Base-by-base conservation (phyloP, 805 yeast genomes). In the Candida nanaspora region DNA sequence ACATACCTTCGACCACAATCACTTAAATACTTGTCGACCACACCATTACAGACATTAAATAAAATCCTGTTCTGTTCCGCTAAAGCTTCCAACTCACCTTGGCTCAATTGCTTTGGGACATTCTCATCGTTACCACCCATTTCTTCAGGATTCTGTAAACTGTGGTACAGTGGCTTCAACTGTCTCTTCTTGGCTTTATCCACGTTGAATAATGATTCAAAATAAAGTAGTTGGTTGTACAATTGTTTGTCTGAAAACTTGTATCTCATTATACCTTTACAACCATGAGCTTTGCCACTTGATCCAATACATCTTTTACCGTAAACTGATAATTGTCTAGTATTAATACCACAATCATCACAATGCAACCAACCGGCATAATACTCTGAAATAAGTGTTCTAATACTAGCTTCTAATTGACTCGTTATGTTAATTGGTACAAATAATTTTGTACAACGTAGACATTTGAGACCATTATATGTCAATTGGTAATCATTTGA, bases 1-100 rank as follows among this genome's bases (percentile, higher is more conserved):
- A 89, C 97, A 60, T 79, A 88, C 38, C 96, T 72, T 49, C 96
- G 80, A 5, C 95, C 97, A 63, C 91, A 84, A 46, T 84, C 84
- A 39, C 69, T 69, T 49, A 91, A 62, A 52, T 89, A 91, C 59
- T 79, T 80, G 48, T 78, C 74, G 0, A 84, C 84, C 2, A 86
- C 81, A 10, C 68, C 65, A 36, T 72, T 68, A 46, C 76, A 74
- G 6, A 62, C 50, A 15, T 60, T 72, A 51, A 88, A 82, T 18
- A 74, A 52, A 11, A 65, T 78, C 39, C 88, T 67, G 55, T 87
- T 89, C 53, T 84, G 95, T 56, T 84, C 95, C 1, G 84, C 81
- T 33, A 86, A 63, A 0, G 89, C 94, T 43, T 74, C 78, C 11
- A 83, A 58, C 46, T 83, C 82, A 2, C 82, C 81, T 37, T 62